phyloP scores from a whole-genome alignment of 2,329 filamentous ascomycete species.

The Atkinsonella texensis region DNA sequence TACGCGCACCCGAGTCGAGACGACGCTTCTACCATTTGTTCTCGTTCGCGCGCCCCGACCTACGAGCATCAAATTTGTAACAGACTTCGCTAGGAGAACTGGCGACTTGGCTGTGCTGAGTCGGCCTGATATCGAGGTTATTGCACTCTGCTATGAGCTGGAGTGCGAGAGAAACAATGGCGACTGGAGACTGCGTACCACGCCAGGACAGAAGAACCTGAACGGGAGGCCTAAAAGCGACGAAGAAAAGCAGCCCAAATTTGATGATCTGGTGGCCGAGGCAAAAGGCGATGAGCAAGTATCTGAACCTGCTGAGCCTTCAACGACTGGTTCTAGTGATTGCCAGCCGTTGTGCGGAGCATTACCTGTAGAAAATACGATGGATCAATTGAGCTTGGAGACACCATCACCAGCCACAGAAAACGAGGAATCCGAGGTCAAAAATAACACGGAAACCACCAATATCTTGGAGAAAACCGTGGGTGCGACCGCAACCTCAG shows the following conservation, averaged over 20 bases:
- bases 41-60: slow-evolving; percentile 62
- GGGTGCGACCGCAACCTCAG: slow-evolving; percentile 1
- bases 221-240: slow-evolving; percentile 45
- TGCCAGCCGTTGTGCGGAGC: slow-evolving; percentile 13
- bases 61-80: slow-evolving; percentile 67
- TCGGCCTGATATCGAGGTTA: slow-evolving; percentile 74
- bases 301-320: not conserved
- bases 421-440: not conserved
- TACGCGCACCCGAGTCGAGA: slow-evolving; percentile 71
- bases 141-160: slow-evolving; percentile 88
- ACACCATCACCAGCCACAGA: too few relatives aligned
- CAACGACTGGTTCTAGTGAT: slow-evolving; percentile 3
- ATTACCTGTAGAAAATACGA: slow-evolving; percentile 4
- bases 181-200: slow-evolving; percentile 69
- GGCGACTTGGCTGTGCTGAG: slow-evolving; percentile 84
- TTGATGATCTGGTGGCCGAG: not conserved
- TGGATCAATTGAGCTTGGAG: slow-evolving; percentile 15
- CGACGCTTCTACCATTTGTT: slow-evolving; percentile 73
- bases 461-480: slow-evolving; percentile 8
- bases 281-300: not conserved
- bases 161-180: slow-evolving; percentile 86
- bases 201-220: slow-evolving; percentile 65
- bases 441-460: not conserved
- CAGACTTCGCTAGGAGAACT: slow-evolving; percentile 77
- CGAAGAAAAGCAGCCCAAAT: not conserved